Evolutionary conservation across 2,329 filamentous ascomycete genomes (phyloP).

Genomic region (Colletotrichum brevisporum): DNA sequence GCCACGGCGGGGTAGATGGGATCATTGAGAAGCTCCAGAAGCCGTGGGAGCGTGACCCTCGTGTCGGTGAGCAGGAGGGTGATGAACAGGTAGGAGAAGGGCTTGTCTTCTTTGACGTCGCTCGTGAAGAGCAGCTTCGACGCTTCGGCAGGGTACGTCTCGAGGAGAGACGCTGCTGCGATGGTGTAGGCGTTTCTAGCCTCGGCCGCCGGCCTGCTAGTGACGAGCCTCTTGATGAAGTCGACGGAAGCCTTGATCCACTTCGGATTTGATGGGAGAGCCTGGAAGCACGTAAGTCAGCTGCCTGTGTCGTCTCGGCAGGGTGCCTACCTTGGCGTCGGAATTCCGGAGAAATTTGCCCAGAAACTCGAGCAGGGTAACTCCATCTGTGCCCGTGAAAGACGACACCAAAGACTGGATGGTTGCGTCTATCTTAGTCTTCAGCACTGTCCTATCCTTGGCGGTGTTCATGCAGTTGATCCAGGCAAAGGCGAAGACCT

Average conservation of each 20-base stretch:
- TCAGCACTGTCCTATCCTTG: slow-evolving; percentile 50
- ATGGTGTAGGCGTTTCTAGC: slow-evolving; percentile 73
- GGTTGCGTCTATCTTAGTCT: slow-evolving; percentile 60
- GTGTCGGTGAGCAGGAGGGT: slow-evolving; percentile 78
- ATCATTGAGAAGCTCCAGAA: slow-evolving; percentile 71
- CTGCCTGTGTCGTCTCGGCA: slow-evolving; percentile 20
- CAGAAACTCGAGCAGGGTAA: slow-evolving; percentile 72
- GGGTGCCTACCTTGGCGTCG: slow-evolving; percentile 59
- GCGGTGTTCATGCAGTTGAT: slow-evolving; percentile 59
- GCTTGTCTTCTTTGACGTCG: slow-evolving; percentile 59
- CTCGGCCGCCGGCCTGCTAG: slow-evolving; percentile 66
- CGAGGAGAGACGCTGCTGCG: slow-evolving; percentile 69
- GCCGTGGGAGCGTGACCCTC: slow-evolving; percentile 71
- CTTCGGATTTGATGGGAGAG: slow-evolving; percentile 62
- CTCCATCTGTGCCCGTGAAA: slow-evolving; percentile 72
- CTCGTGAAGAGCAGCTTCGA: slow-evolving; percentile 68
- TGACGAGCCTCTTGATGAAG: slow-evolving; percentile 68
- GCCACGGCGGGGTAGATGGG: slow-evolving; percentile 66
- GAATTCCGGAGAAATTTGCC: slow-evolving; percentile 65
- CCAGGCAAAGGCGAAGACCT: slow-evolving; percentile 71
- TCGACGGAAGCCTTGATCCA: slow-evolving; percentile 66
- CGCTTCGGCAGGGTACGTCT: slow-evolving; percentile 64
- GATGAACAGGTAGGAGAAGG: slow-evolving; percentile 73
- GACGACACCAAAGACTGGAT: slow-evolving; percentile 65
- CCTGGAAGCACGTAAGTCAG: slow-evolving; percentile 51